Evolutionary conservation across 2,329 filamentous ascomycete genomes (phyloP), one percentile per base, ranked within the genome.

Genomic region (Keithomyces neogunnii): DNA sequence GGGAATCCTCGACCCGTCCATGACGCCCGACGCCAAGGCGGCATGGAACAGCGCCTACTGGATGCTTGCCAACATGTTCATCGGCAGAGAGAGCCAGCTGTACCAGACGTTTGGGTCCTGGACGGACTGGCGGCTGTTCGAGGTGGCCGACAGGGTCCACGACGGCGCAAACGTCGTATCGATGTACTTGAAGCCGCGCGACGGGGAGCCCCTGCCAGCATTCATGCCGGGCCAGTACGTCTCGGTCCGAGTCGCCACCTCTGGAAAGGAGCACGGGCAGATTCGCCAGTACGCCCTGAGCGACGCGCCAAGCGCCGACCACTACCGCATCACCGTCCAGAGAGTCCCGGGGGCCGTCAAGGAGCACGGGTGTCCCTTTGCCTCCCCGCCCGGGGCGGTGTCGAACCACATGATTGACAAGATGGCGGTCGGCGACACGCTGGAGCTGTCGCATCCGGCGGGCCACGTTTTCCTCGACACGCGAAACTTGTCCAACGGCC

Each of bases 151-250:
- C 51, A 88, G 87, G 66, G 77, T 83, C 44, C 71, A 73, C 50
- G 86, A 90, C 66, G 77, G 80, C 1, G 78, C 82, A 3, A 80
- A 85, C 55, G 85, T 89, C 55, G 84, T 77, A 43, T 87, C 84
- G 0, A 88, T 89, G 65, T 83, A 86, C 60, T 75, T 89, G 11
- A 73, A 76, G 48, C 85, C 86, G 0, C 71, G 78, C 5, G 83
- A 88, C 55, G 74, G 73, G 38, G 66, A 76, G 55, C 70, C 72
- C n/a, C 70, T 90, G 40, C 85, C 85, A 0, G 44, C 62, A 0
- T 90, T 80, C 71, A 72, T 77, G 52, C 85, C 86, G 0, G 87
- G 87, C 36, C 86, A 90, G 66, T 90, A 89, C 62, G 76, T 88
- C 54, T 85, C 83, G 0, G 68, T 89, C 45, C 76, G 77, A 47